These are phyloP conservation scores for Yamadazyma taylorii DNA, from an alignment of 1,139 yeast genomes.

Conservation along the genomic window DNA sequence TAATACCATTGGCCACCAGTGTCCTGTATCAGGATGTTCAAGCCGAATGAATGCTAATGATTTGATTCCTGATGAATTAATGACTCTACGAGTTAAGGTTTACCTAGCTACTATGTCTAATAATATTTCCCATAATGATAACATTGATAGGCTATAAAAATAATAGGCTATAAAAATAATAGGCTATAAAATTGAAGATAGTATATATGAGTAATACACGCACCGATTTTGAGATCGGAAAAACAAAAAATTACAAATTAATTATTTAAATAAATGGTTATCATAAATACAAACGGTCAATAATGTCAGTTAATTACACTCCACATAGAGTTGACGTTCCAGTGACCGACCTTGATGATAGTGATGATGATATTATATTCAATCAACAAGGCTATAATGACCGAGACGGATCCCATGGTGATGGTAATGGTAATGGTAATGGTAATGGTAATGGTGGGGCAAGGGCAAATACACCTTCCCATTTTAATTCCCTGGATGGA, in stretches of 20 bases:
- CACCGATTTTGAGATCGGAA: too few relatives aligned
- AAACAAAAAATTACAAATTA: too few relatives aligned
- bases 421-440: too few relatives aligned
- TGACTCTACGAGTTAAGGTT: slow-evolving; percentile 51
- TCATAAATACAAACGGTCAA: too few relatives aligned
- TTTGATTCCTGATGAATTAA: slow-evolving; percentile 45
- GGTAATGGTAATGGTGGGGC: too few relatives aligned
- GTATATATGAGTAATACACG: neutral
- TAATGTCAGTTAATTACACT: slow-evolving; percentile 16
- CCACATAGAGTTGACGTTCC: slow-evolving; percentile 55
- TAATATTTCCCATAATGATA: neutral
- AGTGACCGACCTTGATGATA: slow-evolving; percentile 56
- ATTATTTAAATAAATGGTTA: too few relatives aligned
- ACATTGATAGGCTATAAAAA: slow-evolving; percentile 9
- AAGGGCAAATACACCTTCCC: too few relatives aligned
- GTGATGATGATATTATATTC: slow-evolving; percentile 45
- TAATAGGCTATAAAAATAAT: neutral
- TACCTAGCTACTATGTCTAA: slow-evolving; percentile 19
- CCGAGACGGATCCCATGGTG: too few relatives aligned
- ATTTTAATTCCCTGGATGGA: slow-evolving; percentile 2
- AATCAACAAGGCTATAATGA: slow-evolving; percentile 16
- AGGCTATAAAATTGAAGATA: neutral
- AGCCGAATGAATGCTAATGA: slow-evolving; percentile 25
- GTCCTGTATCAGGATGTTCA: slow-evolving; percentile 55
- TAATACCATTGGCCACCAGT: slow-evolving; percentile 20